phyloP scores from a whole-genome alignment of 768 basidiomycete species.

The Arthromyces matolae region DNA sequence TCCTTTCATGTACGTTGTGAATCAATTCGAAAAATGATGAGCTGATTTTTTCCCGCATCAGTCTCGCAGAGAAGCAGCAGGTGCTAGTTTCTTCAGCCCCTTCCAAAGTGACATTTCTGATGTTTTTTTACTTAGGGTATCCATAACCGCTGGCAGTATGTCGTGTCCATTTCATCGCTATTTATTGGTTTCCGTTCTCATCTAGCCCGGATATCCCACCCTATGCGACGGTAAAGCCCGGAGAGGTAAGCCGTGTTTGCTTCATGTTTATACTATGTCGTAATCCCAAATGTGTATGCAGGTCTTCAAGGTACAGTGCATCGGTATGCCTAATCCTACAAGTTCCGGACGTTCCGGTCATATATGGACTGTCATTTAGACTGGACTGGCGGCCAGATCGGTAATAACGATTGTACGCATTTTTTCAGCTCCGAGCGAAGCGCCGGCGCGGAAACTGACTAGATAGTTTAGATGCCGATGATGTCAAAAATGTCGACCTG shows the following conservation, averaged over 20 bases:
- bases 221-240: slow-evolving; percentile 57
- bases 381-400: slow-evolving; percentile 79
- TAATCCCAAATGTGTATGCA: slow-evolving; percentile 18
- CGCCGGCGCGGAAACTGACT: no score
- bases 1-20: slow-evolving; percentile 55
- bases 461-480: slow-evolving; percentile 49
- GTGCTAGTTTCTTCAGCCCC: no score
- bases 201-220: slow-evolving; percentile 63
- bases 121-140: slow-evolving; percentile 47
- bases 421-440: background rate
- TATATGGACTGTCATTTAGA: slow-evolving; percentile 33
- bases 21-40: background rate
- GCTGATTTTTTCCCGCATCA: slow-evolving; percentile 11
- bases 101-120: no score
- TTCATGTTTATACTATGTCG: background rate
- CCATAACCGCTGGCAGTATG: slow-evolving; percentile 76
- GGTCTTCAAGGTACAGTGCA: slow-evolving; percentile 70
- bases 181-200: background rate
- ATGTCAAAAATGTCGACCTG: slow-evolving; percentile 62
- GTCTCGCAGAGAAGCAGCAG: slow-evolving; percentile 56
- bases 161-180: slow-evolving; percentile 1
- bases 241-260: slow-evolving; percentile 36
- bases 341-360: background rate
- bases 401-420: slow-evolving; percentile 65
- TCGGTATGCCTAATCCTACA: no score